Evolutionary conservation across 805 yeast species (phyloP).

Genomic region (Saturnispora gosingensis): DNA sequence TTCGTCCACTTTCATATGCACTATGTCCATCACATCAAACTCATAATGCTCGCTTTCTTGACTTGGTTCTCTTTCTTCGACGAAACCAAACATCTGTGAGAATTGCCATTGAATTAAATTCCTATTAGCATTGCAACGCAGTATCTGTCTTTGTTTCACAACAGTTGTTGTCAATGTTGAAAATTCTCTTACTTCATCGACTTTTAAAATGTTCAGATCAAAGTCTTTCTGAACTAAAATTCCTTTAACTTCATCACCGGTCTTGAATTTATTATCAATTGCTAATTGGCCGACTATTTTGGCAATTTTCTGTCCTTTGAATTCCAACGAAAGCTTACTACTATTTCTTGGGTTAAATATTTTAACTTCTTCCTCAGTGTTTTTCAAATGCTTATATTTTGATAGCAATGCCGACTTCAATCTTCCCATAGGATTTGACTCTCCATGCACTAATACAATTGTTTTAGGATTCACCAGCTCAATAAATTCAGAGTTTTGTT

Average conservation of each 20-base stretch:
- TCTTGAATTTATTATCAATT: slow-evolving; percentile 33
- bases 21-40: slow-evolving; percentile 54
- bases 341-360: slow-evolving; percentile 92
- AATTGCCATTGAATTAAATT: slow-evolving; percentile 82
- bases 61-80: slow-evolving; percentile 54
- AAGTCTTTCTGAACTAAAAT: slow-evolving; percentile 87
- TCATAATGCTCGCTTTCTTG: slow-evolving; percentile 30
- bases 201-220: slow-evolving; percentile 71
- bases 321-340: slow-evolving; percentile 63
- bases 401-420: slow-evolving; percentile 85
- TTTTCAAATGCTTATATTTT: slow-evolving; percentile 70
- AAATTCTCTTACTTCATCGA: slow-evolving; percentile 82
- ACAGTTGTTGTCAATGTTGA: slow-evolving; percentile 80
- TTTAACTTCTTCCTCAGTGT: slow-evolving; percentile 81
- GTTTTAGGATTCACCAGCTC: slow-evolving; percentile 78
- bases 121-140: slow-evolving; percentile 71
- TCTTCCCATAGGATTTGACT: slow-evolving; percentile 97
- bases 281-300: slow-evolving; percentile 53
- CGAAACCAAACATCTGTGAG: slow-evolving; percentile 88
- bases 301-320: slow-evolving; percentile 78
- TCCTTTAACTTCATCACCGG: slow-evolving; percentile 52
- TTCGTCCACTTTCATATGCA: slow-evolving; percentile 40
- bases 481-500: slow-evolving; percentile 85
- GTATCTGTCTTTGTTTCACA: slow-evolving; percentile 70
- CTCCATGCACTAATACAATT: slow-evolving; percentile 93